These are phyloP conservation scores for Thecaphora thlaspeos DNA, from an alignment of 1,284 basidiomycete genomes.

Conservation along the genomic window DNA sequence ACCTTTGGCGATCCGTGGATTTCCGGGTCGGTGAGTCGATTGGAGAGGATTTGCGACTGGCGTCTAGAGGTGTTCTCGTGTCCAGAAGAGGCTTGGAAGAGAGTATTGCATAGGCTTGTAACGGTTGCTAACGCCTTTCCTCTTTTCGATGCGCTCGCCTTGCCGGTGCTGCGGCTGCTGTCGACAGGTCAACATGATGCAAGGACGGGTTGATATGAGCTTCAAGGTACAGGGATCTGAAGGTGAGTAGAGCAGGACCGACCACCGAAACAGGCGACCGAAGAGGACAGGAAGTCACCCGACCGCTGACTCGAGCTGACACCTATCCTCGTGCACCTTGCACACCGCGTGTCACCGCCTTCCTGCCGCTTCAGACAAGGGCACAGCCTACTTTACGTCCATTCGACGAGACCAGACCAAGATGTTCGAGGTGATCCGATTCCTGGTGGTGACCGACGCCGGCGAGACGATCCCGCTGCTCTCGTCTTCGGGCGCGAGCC, in stretches of 20 bases:
- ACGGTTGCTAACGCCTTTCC: too few species aligned
- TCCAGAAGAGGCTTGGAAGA: too few species aligned
- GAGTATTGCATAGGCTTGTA: too few species aligned
- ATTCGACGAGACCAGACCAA: conserved; percentile 27
- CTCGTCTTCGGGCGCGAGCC: background rate
- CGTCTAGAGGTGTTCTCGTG: too few species aligned
- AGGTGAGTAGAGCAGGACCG: too few species aligned
- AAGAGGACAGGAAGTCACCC: too few species aligned
- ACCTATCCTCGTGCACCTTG: background rate
- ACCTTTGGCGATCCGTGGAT: conserved; percentile 23
- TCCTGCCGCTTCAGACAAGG: too few species aligned
- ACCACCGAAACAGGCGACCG: too few species aligned
- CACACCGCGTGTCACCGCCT: too few species aligned
- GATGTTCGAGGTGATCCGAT: conserved; percentile 43
- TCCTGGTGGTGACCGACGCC: conserved; percentile 35
- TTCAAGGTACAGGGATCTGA: conserved; percentile 30
- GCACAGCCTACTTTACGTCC: conserved; percentile 46
- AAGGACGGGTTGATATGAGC: conserved; percentile 44
- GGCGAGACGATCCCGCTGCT: conserved; percentile 19
- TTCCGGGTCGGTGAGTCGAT: conserved; percentile 23
- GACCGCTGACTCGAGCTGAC: too few species aligned
- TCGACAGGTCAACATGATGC: conserved; percentile 40
- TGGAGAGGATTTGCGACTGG: too few species aligned
- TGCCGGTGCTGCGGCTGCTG: background rate
- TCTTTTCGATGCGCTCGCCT: too few species aligned